Base-by-base conservation (phyloP, 495 filamentous ascomycete genomes). In the Lichenothelia convexa region DNA sequence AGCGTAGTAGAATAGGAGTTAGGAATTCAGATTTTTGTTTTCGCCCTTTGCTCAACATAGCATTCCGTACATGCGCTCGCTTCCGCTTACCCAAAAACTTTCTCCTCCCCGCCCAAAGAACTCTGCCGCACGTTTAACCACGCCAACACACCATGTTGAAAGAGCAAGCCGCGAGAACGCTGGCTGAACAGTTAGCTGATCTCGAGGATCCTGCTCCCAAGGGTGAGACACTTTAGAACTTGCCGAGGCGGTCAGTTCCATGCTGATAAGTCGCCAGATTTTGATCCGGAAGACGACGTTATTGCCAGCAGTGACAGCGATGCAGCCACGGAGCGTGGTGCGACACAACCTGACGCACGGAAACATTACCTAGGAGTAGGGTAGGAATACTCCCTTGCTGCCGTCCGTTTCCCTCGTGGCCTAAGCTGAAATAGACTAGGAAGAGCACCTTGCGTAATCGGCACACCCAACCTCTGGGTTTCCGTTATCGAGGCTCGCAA, bases 331-430 rank as follows among this genome's bases (percentile, higher is more conserved):
- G 47, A 45, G 7, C 44, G 47, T 23, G 63, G 53, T 18, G 54
- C 73, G 45, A 65, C 66, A 9, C 57, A 56, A 55, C 49, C 66
- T 42, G 54, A 73, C 49, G 61, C 52, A 15, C 73, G 83, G 12
- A 87, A 89, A 43, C 87, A 97, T 48, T 97, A 97, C 52, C 66
- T 75, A 18, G 56, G 68, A 38, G 79, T 93, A n/a, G n/a, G n/a
- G n/a, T n/a, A n/a, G n/a, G n/a, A n/a, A n/a, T n/a, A n/a, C n/a
- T n/a, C n/a, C n/a, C n/a, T n/a, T n/a, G n/a, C n/a, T n/a, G n/a
- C n/a, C n/a, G n/a, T n/a, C n/a, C n/a, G n/a, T n/a, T n/a, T n/a
- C n/a, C n/a, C n/a, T n/a, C n/a, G n/a, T n/a, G n/a, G n/a, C n/a
- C n/a, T n/a, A n/a, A n/a, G n/a, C n/a, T n/a, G n/a, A n/a, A n/a